Conservation (phyloP, 1,139 yeast genomes). For the Blastobotrys buckinghamii region DNA sequence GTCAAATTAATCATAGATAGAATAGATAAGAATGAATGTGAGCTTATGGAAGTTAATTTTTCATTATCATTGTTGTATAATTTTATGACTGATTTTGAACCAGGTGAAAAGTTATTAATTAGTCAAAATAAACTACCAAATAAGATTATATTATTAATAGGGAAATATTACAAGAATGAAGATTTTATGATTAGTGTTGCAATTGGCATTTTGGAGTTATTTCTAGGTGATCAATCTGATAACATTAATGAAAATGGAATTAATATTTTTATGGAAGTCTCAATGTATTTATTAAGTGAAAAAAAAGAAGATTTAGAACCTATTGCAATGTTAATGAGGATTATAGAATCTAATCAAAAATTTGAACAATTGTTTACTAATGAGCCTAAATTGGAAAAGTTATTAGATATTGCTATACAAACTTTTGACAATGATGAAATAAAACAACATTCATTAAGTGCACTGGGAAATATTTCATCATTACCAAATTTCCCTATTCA, state of each 20-base stretch:
- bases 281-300: slow-evolving; percentile 4
- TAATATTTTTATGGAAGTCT: slow-evolving; percentile 12
- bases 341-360: slow-evolving; percentile 10
- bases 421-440: slow-evolving; percentile 19
- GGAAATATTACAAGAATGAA: slow-evolving; percentile 1
- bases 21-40: not conserved
- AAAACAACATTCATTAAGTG: slow-evolving; percentile 11
- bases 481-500: slow-evolving; percentile 17
- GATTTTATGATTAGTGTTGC: slow-evolving; percentile 11
- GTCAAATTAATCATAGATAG: slow-evolving; percentile 2
- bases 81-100: slow-evolving; percentile 13
- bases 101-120: slow-evolving; percentile 7
- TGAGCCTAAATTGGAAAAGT: slow-evolving; percentile 1
- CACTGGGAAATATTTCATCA: slow-evolving; percentile 22
- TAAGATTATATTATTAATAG: slow-evolving; percentile 3
- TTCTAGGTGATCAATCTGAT: slow-evolving; percentile 4
- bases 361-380: slow-evolving; percentile 13
- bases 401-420: slow-evolving; percentile 17
- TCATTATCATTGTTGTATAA: slow-evolving; percentile 13
- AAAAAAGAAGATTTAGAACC: slow-evolving; percentile 10
- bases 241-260: slow-evolving; percentile 6
- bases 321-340: slow-evolving; percentile 10
- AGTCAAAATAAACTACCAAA: slow-evolving; percentile 1
- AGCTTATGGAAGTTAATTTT: slow-evolving; percentile 7
- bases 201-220: slow-evolving; percentile 10